These are phyloP conservation scores for Moricandia arvensis DNA, from an alignment of 345 rosid genomes.

Conservation along the genomic window DNA sequence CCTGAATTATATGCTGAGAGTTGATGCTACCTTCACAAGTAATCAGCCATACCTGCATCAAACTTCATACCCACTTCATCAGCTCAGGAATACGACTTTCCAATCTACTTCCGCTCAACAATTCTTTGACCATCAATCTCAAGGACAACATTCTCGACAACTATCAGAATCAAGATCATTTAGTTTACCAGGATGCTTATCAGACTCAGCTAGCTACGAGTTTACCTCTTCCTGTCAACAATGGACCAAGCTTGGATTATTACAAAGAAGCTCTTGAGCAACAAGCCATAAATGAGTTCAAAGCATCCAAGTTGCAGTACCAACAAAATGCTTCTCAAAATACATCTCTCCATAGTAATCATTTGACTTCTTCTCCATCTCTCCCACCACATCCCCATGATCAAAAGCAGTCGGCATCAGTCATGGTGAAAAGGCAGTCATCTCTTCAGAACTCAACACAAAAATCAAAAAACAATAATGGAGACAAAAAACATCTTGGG, in stretches of 20 bases:
- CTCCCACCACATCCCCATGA: constrained; percentile 43
- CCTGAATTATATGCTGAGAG: constrained; percentile 42
- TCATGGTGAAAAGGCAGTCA: constrained; percentile 51
- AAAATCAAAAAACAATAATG: constrained; percentile 40
- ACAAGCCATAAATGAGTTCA: constrained; percentile 47
- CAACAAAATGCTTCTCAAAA: constrained; percentile 45
- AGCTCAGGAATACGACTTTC: constrained; percentile 51
- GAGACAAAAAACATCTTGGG: constrained; percentile 51
- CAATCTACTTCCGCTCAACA: constrained; percentile 39
- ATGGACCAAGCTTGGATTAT: constrained; percentile 50
- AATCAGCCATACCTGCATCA: constrained; percentile 55
- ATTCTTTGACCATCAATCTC: constrained; percentile 39
- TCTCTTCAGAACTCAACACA: constrained; percentile 48
- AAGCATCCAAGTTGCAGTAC: constrained; percentile 50
- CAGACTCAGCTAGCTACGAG: constrained; percentile 44
- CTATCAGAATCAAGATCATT: constrained; percentile 39
- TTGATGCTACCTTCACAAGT: constrained; percentile 39
- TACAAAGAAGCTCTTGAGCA: constrained; percentile 45
- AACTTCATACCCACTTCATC: constrained; percentile 47
- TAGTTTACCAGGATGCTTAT: constrained; percentile 17
- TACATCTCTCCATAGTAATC: background rate
- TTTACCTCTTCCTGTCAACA: constrained; percentile 51
- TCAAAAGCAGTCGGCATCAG: constrained; percentile 48
- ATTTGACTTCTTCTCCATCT: constrained; percentile 34
- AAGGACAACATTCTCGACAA: background rate